Evolutionary conservation across 2,329 filamentous ascomycete genomes (phyloP), one percentile per base, ranked within the genome.

Genomic region (Fusarium sp.): DNA sequence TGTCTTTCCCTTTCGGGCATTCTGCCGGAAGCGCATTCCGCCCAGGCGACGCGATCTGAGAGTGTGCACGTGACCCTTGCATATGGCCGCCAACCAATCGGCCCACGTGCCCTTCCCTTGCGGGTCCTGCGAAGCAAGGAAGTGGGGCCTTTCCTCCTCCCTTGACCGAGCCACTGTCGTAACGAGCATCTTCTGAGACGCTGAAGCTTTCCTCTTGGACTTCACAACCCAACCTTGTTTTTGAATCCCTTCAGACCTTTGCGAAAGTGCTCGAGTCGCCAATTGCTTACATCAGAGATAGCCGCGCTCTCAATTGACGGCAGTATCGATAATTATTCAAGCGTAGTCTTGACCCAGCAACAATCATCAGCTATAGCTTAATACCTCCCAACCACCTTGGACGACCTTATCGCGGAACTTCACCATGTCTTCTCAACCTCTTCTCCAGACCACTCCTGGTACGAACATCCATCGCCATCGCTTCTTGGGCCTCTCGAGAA

Each of bases 381-480:
- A 36, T 64, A 45, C 36, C 65, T 74, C 18, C 65, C 72, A 73
- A 63, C 63, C 68, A 68, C 63, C 63, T 42, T 72, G 57, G 27
- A 50, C 57, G 52, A 63, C 25, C 20, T 33, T 33, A 50, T 57
- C 38, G 54, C 36, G 35, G 57, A 47, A 65, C 35, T 68, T 63
- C 35, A 88, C 75, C 80, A 98, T 99, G 97, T 99, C 97, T 74
- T 95, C 92, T 83, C 96, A 98, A 86, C 97, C 97, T 81, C 94
- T 99, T 68, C 94, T 99, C 77, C 95, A 98, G 83, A 96, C 95
- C 62, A 93, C 95, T 62, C 95, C 95, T 75, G 95, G 95, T 97
- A 90, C 78, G 88, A 73, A 18, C 10, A 31, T 27, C 89, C 78
- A 88, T 63, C n/a, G 13, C 25, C 36, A 31, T 31, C 36, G 11